These are phyloP conservation scores for Cyanidioschyzon merolae DNA, from an alignment of 23 red algal genomes.

Conservation along the genomic window DNA sequence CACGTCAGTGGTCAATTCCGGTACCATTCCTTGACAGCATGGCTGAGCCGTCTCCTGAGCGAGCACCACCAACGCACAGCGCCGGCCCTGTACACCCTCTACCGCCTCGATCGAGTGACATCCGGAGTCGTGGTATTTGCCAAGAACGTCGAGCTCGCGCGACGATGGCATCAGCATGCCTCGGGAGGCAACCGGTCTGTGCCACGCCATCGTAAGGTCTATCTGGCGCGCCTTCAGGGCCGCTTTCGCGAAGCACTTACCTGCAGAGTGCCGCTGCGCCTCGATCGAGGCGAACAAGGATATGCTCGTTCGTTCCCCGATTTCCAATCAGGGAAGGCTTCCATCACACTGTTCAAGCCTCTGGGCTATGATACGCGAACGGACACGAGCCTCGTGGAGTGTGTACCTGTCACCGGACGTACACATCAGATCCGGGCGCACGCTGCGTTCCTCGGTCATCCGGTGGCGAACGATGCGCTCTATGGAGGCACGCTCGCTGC, in stretches of 20 bases:
- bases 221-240: conserved; percentile 54
- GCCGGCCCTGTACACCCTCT: conserved; percentile 25
- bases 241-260: conserved; percentile 15
- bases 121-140: conserved; percentile 77
- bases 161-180: conserved; percentile 9
- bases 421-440: conserved; percentile 13
- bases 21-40: conserved; percentile 26
- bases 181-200: neutral
- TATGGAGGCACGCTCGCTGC: neutral
- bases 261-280: conserved; percentile 3
- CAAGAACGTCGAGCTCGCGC: conserved; percentile 32
- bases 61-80: neutral
- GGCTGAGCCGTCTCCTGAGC: conserved; percentile 12
- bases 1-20: conserved; percentile 74
- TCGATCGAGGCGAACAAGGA: neutral
- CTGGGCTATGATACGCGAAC: conserved; percentile 1
- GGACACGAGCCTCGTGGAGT: conserved; percentile 10
- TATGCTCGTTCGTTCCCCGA: neutral
- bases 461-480: conserved; percentile 7
- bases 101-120: conserved; percentile 80
- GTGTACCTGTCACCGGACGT: neutral
- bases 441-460: neutral
- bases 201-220: conserved; percentile 26
- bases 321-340: neutral
- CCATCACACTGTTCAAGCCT: neutral